Base-by-base conservation (phyloP, 306 rosid species). In the Lathyrus tuberosus region DNA sequence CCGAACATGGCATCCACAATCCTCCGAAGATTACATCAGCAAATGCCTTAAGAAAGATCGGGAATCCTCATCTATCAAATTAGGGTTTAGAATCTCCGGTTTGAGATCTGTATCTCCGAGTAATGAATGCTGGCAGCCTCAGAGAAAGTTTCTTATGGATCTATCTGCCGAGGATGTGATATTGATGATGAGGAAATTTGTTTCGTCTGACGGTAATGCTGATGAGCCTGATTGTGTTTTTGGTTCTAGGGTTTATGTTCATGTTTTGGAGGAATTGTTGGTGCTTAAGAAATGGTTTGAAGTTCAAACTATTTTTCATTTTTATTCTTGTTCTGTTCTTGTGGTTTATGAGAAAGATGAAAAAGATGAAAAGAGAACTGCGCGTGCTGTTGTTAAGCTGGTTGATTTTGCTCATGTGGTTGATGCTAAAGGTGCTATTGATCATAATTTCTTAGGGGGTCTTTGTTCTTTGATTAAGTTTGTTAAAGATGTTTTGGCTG, bases 381-480 rank as follows among this genome's bases (percentile, higher is more conserved):
- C 81, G 10, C 67, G 78, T 46, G 77, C 83, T 31, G 41, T 61
- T 10, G 70, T 94, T 53, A 87, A 87, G 77, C 96, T 94, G 0
- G 69, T 94, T 60, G 98, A 90, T 77, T 90, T 94, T 73, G 98
- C 97, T 0, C 97, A 94, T 62, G 90, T 85, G 0, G 54, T 72
- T 5, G 88, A 86, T 6, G 91, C 84, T 5, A 71, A 68, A 3
- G 97, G 90, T 42, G 84, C 59, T 26, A 90, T 93, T 51, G 98
- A 93, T 83, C 97, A 90, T 81, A 93, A 93, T 72, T 93, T 88
- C 85, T 79, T 90, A 75, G 98, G 98, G 3, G 98, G 98, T 16
- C 94, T 93, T 17, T 94, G 92, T 76, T 88, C 96, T 76, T 86
- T 94, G 54, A 90, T 94, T 15, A 84, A 87, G 82, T 81, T 86